These are phyloP conservation scores for Suhomyces pyralidae DNA, from an alignment of 805 yeast genomes.

Conservation along the genomic window DNA sequence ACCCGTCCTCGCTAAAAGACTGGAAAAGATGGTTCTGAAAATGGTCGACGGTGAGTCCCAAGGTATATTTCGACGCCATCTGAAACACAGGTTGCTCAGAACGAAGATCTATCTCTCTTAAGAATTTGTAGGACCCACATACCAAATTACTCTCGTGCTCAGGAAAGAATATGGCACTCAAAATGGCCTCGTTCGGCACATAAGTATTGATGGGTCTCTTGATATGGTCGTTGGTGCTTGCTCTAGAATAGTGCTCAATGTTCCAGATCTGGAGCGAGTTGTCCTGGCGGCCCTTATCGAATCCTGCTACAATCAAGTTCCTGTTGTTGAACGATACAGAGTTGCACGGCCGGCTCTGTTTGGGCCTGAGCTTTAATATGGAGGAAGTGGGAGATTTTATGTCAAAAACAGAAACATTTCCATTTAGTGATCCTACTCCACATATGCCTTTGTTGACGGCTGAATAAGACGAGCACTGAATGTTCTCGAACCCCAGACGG, in stretches of 20 bases:
- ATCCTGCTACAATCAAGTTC: constrained; percentile 71
- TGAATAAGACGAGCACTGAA: constrained; percentile 68
- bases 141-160: constrained; percentile 53
- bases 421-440: constrained; percentile 74
- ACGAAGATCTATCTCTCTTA: constrained; percentile 77
- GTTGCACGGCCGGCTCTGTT: constrained; percentile 73
- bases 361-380: constrained; percentile 49
- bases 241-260: constrained; percentile 54
- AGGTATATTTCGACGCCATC: constrained; percentile 69
- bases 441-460: constrained; percentile 52
- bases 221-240: constrained; percentile 47
- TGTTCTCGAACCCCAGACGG: constrained; percentile 61
- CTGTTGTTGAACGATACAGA: constrained; percentile 63
- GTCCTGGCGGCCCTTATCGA: constrained; percentile 75
- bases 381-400: constrained; percentile 40
- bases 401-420: constrained; percentile 62
- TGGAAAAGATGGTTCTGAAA: constrained; percentile 65
- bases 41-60: constrained; percentile 67
- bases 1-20: constrained; percentile 79
- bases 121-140: constrained; percentile 71
- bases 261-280: constrained; percentile 80
- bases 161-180: constrained; percentile 65
- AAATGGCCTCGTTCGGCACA: constrained; percentile 70
- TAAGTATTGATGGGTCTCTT: constrained; percentile 54
- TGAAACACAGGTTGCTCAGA: constrained; percentile 64